Base-by-base conservation (phyloP, 148 eudicot species). In the Vaccinium darrowii region DNA sequence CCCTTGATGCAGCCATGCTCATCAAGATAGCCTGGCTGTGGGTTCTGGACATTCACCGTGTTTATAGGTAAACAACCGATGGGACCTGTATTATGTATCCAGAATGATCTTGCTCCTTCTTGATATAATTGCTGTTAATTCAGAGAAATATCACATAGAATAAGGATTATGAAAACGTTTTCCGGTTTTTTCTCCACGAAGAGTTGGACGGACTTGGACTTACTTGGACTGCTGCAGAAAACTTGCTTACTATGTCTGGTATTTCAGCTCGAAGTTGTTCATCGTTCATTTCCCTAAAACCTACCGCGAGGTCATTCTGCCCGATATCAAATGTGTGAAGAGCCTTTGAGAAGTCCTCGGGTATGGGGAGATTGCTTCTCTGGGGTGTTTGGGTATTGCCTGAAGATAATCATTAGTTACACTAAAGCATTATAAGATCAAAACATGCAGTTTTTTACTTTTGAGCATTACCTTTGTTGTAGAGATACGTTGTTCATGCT, bases 281-380 rank as follows among this genome's bases (percentile, higher is more conserved):
- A 49, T 85, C 86, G n/a, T 82, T 88, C 88, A 89, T 76, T 65
- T 87, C 84, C 57, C 90, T 81, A 16, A 89, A 90, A 49, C 86
- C 93, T 16, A 57, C 89, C 56, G 92, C 76, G 18, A 93, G 86
- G 80, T 93, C 95, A 51, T 90, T 89, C 82, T 91, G 93, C 77
- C 95, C 93, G 16, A 93, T 89, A 71, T 93, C 95, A 43, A 93
- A 86, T 18, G 92, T 91, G 88, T 93, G 88, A 18, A 93, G 92
- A 82, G 95, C 95, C 83, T 86, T 90, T 1, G 91, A 83, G 87
- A 93, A 93, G 82, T 90, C 94, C 77, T 82, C 87, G 0, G 90
- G 89, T 23, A 74, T 80, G 7, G 93, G 93, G 27, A 93, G 89
- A 65, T 82, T 82, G 79, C 91, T 91, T 73, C 76, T 86, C 54